phyloP scores from a whole-genome alignment of 2,329 filamentous ascomycete species.

The Pezicula neosporulosa region DNA sequence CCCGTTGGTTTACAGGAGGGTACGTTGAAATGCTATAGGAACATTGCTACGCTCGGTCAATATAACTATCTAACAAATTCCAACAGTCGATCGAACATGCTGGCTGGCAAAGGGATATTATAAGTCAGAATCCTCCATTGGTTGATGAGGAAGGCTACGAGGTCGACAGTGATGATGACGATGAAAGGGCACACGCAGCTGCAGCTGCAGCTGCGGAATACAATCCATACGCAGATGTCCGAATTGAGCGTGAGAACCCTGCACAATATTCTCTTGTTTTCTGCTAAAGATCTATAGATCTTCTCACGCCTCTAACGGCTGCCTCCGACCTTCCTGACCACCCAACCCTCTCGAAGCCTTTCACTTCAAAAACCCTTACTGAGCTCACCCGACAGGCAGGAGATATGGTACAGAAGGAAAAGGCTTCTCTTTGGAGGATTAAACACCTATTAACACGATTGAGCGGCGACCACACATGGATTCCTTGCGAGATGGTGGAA shows the following conservation, averaged over 20 bases:
- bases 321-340: slow-evolving; percentile 73
- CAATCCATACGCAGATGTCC: slow-evolving; percentile 71
- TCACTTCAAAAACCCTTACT: slow-evolving; percentile 69
- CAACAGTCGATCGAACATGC: slow-evolving; percentile 68
- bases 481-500: slow-evolving; percentile 56
- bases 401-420: slow-evolving; percentile 72
- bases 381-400: slow-evolving; percentile 68
- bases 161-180: slow-evolving; percentile 68
- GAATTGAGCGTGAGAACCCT: slow-evolving; percentile 60
- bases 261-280: not conserved
- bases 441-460: slow-evolving; percentile 71
- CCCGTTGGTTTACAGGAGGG: slow-evolving; percentile 69
- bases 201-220: slow-evolving; percentile 61
- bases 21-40: slow-evolving; percentile 30
- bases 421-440: slow-evolving; percentile 67
- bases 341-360: slow-evolving; percentile 70
- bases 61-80: slow-evolving; percentile 6
- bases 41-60: slow-evolving; percentile 21
- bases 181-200: slow-evolving; percentile 58
- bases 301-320: slow-evolving; percentile 72
- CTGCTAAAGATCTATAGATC: slow-evolving; percentile 45
- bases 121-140: slow-evolving; percentile 69
- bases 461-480: slow-evolving; percentile 71
- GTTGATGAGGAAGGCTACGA: slow-evolving; percentile 78
- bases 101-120: slow-evolving; percentile 68